phyloP scores from a whole-genome alignment of 2,329 filamentous ascomycete species.

The Anthostomella pinea region DNA sequence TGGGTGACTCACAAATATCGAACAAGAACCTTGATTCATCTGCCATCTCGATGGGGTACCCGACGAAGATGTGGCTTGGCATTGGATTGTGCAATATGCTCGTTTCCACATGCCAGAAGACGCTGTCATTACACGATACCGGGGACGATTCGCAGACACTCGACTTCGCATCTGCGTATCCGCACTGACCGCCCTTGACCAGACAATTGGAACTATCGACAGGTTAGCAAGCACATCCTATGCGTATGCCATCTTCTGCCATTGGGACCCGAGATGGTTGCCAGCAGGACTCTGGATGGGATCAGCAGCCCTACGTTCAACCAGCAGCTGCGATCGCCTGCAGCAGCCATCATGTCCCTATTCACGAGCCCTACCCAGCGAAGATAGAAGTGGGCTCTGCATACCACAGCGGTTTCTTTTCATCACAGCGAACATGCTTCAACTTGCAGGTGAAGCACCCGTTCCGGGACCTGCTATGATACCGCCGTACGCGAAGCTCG shows the following conservation, averaged over 20 bases:
- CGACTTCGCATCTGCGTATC: slow-evolving; percentile 18
- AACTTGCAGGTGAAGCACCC: slow-evolving; percentile 25
- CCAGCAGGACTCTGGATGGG: slow-evolving; percentile 10
- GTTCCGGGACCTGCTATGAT: slow-evolving; percentile 26
- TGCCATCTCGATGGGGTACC: slow-evolving; percentile 18
- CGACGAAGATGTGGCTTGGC: slow-evolving; percentile 17
- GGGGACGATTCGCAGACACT: slow-evolving; percentile 11
- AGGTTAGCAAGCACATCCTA: slow-evolving; percentile 9
- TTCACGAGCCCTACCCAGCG: slow-evolving; percentile 5
- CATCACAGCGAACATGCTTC: slow-evolving; percentile 26
- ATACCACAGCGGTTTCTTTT: slow-evolving; percentile 27
- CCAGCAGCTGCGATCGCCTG: slow-evolving; percentile 3
- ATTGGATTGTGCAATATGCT: slow-evolving; percentile 13
- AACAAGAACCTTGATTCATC: slow-evolving; percentile 21
- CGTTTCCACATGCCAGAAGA: slow-evolving; percentile 14
- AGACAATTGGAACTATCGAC: slow-evolving; percentile 23
- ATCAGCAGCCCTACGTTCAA: slow-evolving; percentile 14
- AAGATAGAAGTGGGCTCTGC: slow-evolving; percentile 11
- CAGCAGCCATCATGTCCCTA: slow-evolving; percentile 6
- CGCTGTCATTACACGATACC: slow-evolving; percentile 8
- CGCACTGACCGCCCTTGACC: slow-evolving; percentile 23
- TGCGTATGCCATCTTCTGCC: slow-evolving; percentile 1
- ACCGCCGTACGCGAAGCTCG: slow-evolving; percentile 21
- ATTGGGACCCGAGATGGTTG: background rate
- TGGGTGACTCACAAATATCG: slow-evolving; percentile 18